Conservation (phyloP, 148 eudicot genomes). For the Fallopia convolvulus region DNA sequence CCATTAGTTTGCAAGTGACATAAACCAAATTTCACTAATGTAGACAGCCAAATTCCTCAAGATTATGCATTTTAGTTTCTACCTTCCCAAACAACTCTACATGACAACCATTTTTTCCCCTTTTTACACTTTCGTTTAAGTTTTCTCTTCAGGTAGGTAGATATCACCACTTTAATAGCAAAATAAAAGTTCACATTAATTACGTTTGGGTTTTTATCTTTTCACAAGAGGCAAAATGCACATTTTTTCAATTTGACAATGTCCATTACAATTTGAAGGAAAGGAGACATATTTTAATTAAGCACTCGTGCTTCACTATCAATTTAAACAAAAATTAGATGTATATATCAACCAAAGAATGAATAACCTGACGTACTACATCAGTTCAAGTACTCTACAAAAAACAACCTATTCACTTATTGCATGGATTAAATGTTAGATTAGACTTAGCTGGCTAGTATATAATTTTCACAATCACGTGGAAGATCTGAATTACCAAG, state of each 20-base stretch:
- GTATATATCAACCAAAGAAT: neutral
- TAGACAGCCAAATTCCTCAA: neutral
- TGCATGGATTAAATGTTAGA: no score
- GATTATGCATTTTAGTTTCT: neutral
- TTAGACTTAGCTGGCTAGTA: no score
- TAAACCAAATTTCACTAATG: neutral
- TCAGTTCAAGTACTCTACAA: no score
- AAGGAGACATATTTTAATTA: neutral
- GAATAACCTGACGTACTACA: no score
- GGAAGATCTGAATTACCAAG: no score
- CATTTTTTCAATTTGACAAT: neutral
- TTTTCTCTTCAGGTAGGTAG: neutral
- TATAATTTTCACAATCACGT: no score
- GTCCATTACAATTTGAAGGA: neutral
- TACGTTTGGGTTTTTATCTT: neutral
- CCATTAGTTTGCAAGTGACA: neutral
- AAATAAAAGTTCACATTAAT: neutral
- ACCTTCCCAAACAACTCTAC: no score
- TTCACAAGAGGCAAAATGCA: neutral
- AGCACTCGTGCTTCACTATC: neutral
- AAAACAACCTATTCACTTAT: no score
- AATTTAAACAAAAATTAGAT: neutral
- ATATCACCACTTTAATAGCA: neutral
- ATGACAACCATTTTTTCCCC: no score
- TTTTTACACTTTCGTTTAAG: neutral